Base-by-base conservation (phyloP, 768 basidiomycete genomes). In the Leccinum pellstonianum region DNA sequence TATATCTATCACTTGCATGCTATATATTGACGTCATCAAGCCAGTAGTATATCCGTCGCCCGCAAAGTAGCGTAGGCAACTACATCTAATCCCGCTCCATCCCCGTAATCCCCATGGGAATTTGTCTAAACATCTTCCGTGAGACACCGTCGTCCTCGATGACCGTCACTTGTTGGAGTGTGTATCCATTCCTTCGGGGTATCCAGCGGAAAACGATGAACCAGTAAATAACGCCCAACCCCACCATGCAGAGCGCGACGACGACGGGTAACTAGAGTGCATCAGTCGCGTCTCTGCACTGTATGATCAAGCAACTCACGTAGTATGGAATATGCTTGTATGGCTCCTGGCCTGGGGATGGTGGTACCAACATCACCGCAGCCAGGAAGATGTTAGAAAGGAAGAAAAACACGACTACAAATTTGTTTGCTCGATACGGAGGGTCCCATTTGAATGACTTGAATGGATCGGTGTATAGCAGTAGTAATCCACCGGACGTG, bases 301-400 rank as follows among this genome's bases (percentile, higher is more conserved):
- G 12, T 37, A 23, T 11, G 12, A 61, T 7, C 2, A 6, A 33
- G 38, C 12, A 3, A 73, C 86, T 65, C 64, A 89, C 88, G 79
- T 84, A 90, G 64, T 90, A 91, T 4, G 88, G 87, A 11, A 91
- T 76, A 58, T 75, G 66, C 23, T 81, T 75, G 63, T 90, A 90
- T 3, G 80, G 79, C 51, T 73, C 73, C 5, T 77, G 76, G 7
- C 82, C 86, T 5, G 74, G 69, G 0, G 75, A 67, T 1, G 89
- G 89, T 4, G 88, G 88, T 31, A 89, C 74, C 54, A 90, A 74
- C 0, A 89, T 88, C 5, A 83, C 81, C 35, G 80, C 62, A n/a
- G 83, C 71, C 21, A 91, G 75, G 68, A 89, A 87, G 15, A 87
- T 47, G 61, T 90, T 90, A 2, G 87, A 86, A 5, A 85, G 58